Evolutionary conservation across 208 protist species (phyloP).

Genomic region (Novymonas esmeraldas): DNA sequence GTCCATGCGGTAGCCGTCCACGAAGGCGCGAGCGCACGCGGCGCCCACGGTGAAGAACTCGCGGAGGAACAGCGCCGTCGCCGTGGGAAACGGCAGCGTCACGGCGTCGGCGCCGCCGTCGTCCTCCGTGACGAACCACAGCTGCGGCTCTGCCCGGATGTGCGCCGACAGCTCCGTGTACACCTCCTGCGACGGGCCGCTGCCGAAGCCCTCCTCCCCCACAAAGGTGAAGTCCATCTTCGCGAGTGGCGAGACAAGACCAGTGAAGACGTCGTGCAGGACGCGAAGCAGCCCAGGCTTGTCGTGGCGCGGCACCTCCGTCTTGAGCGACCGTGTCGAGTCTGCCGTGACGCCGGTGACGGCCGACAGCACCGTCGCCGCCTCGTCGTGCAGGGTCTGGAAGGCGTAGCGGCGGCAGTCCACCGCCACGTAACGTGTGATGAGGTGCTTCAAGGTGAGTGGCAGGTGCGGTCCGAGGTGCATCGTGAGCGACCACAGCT

Average conservation of each 20-base stretch:
- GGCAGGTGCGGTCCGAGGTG: conserved; percentile 44
- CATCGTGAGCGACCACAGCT: conserved; percentile 34
- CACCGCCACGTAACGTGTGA: conserved; percentile 65
- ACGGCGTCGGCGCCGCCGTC: conserved; percentile 30
- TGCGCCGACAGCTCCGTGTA: conserved; percentile 75
- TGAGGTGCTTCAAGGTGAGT: conserved; percentile 53
- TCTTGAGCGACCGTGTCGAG: conserved; percentile 28
- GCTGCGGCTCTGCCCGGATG: conserved; percentile 29
- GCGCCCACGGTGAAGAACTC: conserved; percentile 84
- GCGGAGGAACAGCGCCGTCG: conserved; percentile 36
- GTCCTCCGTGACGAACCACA: conserved; percentile 77
- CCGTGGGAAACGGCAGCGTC: conserved; percentile 58
- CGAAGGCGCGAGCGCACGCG: conserved; percentile 64
- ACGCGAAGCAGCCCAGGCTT: conserved; percentile 28
- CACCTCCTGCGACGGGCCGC: conserved; percentile 86
- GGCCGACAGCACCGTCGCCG: conserved; percentile 52
- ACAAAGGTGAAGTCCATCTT: conserved; percentile 81
- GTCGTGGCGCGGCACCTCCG: conserved; percentile 48
- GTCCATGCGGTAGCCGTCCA: conserved; percentile 79
- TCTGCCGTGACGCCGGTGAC: conserved; percentile 48
- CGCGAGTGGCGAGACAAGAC: conserved; percentile 48
- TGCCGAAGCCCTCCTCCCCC: conserved; percentile 83
- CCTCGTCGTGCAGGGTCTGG: conserved; percentile 60
- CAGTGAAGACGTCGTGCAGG: conserved; percentile 56
- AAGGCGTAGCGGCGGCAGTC: conserved; percentile 79